These are phyloP conservation scores for Solanum okadae DNA, from an alignment of 257 asterid genomes.

Conservation along the genomic window DNA sequence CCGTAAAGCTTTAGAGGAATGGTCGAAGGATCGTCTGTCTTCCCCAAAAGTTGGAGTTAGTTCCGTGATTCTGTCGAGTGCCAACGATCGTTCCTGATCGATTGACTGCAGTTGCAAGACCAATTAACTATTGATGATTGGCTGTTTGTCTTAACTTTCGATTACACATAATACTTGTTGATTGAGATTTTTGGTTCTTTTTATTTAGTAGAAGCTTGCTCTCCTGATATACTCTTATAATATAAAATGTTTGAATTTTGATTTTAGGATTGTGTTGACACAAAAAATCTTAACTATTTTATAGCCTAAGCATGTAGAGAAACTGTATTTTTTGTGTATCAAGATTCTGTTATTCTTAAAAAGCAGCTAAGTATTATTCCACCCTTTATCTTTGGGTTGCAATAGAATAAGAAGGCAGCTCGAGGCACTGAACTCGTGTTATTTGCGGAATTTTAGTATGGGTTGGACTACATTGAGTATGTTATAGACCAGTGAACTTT, in stretches of 20 bases:
- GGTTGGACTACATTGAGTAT: background rate
- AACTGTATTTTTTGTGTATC: background rate
- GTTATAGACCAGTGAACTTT: background rate
- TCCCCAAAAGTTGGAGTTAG: slow-evolving; percentile 20
- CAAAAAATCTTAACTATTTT: background rate
- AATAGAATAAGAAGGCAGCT: background rate
- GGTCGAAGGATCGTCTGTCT: slow-evolving; percentile 71
- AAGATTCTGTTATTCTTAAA: background rate
- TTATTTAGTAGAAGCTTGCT: background rate
- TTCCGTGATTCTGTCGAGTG: slow-evolving; percentile 14
- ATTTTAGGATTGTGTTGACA: background rate
- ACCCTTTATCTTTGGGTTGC: background rate
- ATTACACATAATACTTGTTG: background rate
- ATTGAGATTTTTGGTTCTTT: background rate
- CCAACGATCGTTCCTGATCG: background rate
- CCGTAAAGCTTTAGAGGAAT: slow-evolving; percentile 74
- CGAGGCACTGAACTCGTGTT: background rate
- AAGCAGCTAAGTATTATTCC: background rate
- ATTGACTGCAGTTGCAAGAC: background rate
- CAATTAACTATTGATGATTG: background rate
- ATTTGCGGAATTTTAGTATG: fast-evolving
- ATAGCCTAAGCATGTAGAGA: background rate
- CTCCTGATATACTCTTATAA: background rate
- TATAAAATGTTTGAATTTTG: background rate
- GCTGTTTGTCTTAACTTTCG: background rate